These are phyloP conservation scores for Pleurozium schreberi DNA, from an alignment of 225 moss, liverwort and hornwort genomes.

Conservation along the genomic window DNA sequence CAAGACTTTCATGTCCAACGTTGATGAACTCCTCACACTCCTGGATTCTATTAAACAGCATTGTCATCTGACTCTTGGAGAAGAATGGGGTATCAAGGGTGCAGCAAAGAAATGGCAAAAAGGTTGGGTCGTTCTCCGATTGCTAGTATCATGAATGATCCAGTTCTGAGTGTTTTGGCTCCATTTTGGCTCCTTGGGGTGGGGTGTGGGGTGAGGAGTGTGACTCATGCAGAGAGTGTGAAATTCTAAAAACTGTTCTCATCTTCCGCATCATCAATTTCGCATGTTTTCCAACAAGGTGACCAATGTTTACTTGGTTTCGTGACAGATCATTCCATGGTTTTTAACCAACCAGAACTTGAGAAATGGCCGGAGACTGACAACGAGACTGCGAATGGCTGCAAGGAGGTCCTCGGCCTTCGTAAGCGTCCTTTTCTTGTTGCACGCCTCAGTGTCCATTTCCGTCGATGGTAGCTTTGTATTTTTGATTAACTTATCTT, in stretches of 20 bases:
- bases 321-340: constrained; percentile 34
- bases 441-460: background rate
- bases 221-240: background rate
- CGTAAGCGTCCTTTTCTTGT: constrained; percentile 25
- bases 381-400: constrained; percentile 43
- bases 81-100: constrained; percentile 61
- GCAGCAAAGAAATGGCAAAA: constrained; percentile 59
- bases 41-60: constrained; percentile 50
- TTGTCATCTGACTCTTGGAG: constrained; percentile 52
- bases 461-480: background rate
- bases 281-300: background rate
- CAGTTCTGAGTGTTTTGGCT: background rate
- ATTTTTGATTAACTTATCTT: background rate
- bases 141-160: background rate
- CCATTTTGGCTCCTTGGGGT: background rate
- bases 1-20: constrained; percentile 50
- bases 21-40: constrained; percentile 45
- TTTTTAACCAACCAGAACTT: constrained; percentile 45
- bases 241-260: background rate
- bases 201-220: background rate
- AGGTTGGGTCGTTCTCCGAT: constrained; percentile 4
- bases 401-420: constrained; percentile 44
- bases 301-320: background rate
- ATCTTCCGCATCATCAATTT: background rate
- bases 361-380: constrained; percentile 58